Evolutionary conservation across 2,329 filamentous ascomycete genomes (phyloP).

Genomic region (Ophiostoma pallidulum): DNA sequence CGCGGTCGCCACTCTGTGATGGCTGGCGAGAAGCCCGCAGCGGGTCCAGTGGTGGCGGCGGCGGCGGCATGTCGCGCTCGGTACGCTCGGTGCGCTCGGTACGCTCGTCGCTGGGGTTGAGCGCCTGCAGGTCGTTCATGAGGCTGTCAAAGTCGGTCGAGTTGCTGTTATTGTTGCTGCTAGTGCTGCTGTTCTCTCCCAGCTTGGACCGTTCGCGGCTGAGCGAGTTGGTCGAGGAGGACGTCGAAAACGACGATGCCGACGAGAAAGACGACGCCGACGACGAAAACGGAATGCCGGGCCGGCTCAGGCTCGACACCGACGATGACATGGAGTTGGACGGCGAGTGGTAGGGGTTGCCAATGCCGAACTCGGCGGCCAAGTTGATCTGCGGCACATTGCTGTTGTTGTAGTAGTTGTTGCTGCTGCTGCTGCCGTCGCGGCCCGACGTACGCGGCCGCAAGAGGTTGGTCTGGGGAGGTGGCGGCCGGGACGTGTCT

Average conservation of each 20-base stretch:
- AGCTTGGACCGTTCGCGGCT: neutral
- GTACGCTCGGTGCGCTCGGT: too few species aligned
- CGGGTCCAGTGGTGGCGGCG: too few species aligned
- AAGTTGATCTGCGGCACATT: slow-evolving; percentile 41
- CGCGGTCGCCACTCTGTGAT: slow-evolving; percentile 8
- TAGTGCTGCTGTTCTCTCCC: slow-evolving; percentile 29
- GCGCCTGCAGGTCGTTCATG: slow-evolving; percentile 48
- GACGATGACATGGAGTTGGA: slow-evolving; percentile 58
- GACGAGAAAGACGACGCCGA: slow-evolving; percentile 45
- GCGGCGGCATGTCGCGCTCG: slow-evolving; percentile 13
- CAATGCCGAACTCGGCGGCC: slow-evolving; percentile 48
- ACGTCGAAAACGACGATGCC: slow-evolving; percentile 16
- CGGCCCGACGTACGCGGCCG: slow-evolving; percentile 32
- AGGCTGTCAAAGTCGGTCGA: slow-evolving; percentile 40
- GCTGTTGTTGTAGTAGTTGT: slow-evolving; percentile 3
- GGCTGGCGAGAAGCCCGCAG: too few species aligned
- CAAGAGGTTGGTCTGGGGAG: slow-evolving; percentile 41
- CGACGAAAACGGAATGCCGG: slow-evolving; percentile 49
- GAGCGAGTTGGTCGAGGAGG: slow-evolving; percentile 2
- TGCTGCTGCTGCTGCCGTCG: slow-evolving; percentile 17
- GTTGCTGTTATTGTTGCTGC: slow-evolving; percentile 30
- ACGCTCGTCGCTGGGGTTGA: slow-evolving; percentile 22
- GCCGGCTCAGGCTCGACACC: slow-evolving; percentile 49
- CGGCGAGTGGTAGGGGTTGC: slow-evolving; percentile 55
- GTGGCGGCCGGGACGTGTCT: slow-evolving; percentile 43